phyloP scores from a whole-genome alignment of 768 basidiomycete genomes.

The Termitomyces sp. region DNA sequence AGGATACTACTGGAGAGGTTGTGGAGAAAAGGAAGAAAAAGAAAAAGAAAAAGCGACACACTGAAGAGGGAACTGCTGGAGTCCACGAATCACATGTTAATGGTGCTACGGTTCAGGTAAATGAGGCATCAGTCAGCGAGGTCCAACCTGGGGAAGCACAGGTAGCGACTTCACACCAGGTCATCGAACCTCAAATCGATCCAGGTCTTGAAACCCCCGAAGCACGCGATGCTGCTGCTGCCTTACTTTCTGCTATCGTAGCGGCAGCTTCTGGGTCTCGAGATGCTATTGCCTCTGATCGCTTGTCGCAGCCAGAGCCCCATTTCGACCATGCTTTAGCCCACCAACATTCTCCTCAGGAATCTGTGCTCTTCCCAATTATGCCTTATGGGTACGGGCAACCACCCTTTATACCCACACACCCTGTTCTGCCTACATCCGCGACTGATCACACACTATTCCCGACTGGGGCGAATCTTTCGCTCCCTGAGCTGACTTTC shows the following conservation, averaged over 20 bases:
- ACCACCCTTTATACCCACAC: conserved; percentile 17
- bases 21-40: conserved; percentile 22
- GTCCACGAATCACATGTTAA: background rate
- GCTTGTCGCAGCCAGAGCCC: conserved; percentile 18
- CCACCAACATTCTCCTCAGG: conserved; percentile 30
- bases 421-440: background rate
- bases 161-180: conserved; percentile 28
- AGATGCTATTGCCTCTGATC: conserved; percentile 14
- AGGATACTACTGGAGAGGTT: conserved; percentile 7
- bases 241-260: conserved; percentile 62
- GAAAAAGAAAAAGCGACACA: conserved; percentile 35
- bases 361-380: conserved; percentile 27
- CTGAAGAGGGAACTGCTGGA: conserved; percentile 24
- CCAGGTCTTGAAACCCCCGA: conserved; percentile 26
- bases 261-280: conserved; percentile 58
- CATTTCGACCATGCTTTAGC: conserved; percentile 23
- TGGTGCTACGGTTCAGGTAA: background rate
- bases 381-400: conserved; percentile 27
- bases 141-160: conserved; percentile 21
- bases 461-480: conserved; percentile 18
- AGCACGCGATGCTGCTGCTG: conserved; percentile 48
- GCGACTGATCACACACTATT: conserved; percentile 16
- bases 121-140: background rate
- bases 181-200: conserved; percentile 17
- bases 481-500: conserved; percentile 36